Evolutionary conservation across 805 yeast genomes (phyloP), one percentile per base, ranked within the genome.

Genomic region (Danielozyma ontarioensis): DNA sequence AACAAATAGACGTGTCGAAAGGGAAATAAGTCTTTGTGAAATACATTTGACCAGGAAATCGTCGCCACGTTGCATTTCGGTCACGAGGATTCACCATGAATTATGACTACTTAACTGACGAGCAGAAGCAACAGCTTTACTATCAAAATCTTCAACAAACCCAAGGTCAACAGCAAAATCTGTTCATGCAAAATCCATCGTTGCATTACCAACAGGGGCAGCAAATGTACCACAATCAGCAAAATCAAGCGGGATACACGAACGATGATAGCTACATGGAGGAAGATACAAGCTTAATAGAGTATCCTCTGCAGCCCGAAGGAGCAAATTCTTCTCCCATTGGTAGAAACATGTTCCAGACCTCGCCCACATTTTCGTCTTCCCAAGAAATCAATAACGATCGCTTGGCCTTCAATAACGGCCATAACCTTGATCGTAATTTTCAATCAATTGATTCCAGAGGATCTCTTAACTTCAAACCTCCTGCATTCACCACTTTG

Each of bases 401-500:
- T 15, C 17, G 32, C 31, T 28, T 29, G 15, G 23, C 26, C 17
- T 28, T 32, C 21, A 34, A 33, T 17, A 31, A 24, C 19, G 27
- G 35, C 27, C 44, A 44, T n/a, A 36, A 36, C 25, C 44, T 36
- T 22, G 47, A 42, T 14, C 48, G 45, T 30, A 53, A 58, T 34
- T 60, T 62, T 40, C 58, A 63, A 29, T 59, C 64, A 34, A 56
- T 66, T 22, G 72, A 65, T 38, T 54, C 62, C 28, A 47, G 48
- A 25, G 42, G 37, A 26, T 43, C 51, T 4, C 43, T 61, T 36
- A 48, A 45, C 30, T 66, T 64, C 41, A 59, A 56, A 33, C 72
- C 72, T 3, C 71, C 71, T 1, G 45, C 58, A 4, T 65, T 66
- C 44, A 65, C 70, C 12, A 62, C 61, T 34, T 48, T 66, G 40